Evolutionary conservation across 1,284 basidiomycete species (phyloP).

Genomic region (Leucoagaricus sp.): DNA sequence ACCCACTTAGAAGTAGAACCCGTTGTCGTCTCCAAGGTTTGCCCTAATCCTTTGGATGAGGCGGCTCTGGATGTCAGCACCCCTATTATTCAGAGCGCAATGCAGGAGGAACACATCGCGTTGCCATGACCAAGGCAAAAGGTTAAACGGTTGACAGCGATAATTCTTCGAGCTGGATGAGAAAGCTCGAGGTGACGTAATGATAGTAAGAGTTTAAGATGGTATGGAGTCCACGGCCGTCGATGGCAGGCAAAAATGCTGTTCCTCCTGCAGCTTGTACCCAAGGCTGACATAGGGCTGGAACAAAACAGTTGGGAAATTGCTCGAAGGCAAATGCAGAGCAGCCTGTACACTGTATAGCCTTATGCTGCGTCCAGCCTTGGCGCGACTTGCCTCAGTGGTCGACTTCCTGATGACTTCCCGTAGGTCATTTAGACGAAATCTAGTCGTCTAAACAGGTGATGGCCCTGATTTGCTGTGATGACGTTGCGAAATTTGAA

Average conservation of each 20-base stretch:
- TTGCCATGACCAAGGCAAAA: slow-evolving; percentile 7
- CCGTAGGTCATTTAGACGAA: no score
- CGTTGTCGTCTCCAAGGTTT: background rate
- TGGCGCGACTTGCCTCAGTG: no score
- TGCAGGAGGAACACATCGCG: slow-evolving; percentile 1
- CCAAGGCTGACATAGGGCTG: background rate
- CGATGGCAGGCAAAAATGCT: background rate
- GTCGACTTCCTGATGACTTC: no score
- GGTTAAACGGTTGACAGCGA: background rate
- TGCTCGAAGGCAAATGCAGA: background rate
- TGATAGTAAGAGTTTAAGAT: background rate
- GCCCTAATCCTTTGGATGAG: background rate
- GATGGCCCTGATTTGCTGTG: no score
- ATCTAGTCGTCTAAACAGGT: no score
- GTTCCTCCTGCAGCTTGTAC: background rate
- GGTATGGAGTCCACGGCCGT: background rate
- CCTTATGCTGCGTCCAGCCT: no score
- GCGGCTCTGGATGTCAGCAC: background rate
- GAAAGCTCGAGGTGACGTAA: background rate
- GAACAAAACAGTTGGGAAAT: background rate
- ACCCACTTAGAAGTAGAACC: background rate
- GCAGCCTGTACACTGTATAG: no score
- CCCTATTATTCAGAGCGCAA: background rate
- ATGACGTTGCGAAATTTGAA: no score
- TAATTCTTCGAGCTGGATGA: background rate